Evolutionary conservation across 2,329 filamentous ascomycete species (phyloP).

Genomic region (Stachybotrys chartarum): DNA sequence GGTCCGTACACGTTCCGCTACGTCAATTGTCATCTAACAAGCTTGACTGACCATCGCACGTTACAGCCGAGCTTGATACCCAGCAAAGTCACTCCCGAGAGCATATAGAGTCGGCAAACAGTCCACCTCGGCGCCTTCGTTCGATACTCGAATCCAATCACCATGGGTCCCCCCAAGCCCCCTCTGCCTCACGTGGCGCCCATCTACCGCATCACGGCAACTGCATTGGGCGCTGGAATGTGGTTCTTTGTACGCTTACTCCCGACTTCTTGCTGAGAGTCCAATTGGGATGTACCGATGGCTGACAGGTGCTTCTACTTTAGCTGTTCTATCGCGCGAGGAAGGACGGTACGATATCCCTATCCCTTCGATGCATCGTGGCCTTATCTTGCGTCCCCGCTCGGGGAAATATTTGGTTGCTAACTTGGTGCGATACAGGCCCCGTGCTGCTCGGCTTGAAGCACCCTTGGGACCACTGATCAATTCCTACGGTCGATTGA

Average conservation of each 20-base stretch:
- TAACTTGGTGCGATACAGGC: slow-evolving; percentile 29
- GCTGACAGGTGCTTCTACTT: slow-evolving; percentile 5
- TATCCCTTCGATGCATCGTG: neutral
- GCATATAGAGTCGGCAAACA: no score
- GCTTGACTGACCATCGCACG: no score
- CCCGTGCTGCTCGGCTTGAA: slow-evolving; percentile 84
- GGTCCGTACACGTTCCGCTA: neutral
- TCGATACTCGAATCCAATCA: neutral
- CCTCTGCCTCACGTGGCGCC: slow-evolving; percentile 42
- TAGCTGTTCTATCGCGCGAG: slow-evolving; percentile 94
- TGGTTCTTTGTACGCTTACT: slow-evolving; percentile 85
- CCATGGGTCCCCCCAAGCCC: slow-evolving; percentile 28
- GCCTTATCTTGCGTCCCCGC: neutral
- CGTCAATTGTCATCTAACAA: neutral
- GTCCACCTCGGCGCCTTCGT: neutral
- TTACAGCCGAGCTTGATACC: no score
- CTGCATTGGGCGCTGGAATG: slow-evolving; percentile 88
- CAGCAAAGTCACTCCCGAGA: no score
- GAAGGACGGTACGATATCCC: slow-evolving; percentile 65
- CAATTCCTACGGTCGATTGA: slow-evolving; percentile 16
- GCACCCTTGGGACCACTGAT: slow-evolving; percentile 90
- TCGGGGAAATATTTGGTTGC: neutral
- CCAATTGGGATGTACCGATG: neutral
- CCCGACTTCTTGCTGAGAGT: neutral
- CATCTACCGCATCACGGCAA: slow-evolving; percentile 80